A percentile compares a stretch with the other conserved stretches of the same genome.
These are phyloP conservation scores for Fallopia convolvulus DNA, from an alignment of 148 eudicot species.

Conservation along the genomic window DNA sequence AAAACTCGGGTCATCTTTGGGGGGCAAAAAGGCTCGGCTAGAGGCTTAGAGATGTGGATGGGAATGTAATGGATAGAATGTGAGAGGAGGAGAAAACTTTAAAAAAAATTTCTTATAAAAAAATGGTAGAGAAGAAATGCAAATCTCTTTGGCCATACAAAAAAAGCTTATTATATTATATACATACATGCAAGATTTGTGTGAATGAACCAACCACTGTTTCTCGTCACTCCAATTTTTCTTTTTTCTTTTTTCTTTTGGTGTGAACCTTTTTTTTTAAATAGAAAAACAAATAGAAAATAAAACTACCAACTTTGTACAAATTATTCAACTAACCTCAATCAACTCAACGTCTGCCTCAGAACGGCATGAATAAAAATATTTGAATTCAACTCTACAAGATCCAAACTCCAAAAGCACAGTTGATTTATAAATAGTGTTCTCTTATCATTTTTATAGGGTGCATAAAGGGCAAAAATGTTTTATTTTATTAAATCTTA, in stretches of 20 bases:
- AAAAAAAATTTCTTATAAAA: not conserved
- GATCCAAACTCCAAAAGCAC: not conserved
- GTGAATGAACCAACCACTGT: not conserved
- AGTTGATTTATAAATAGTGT: not conserved
- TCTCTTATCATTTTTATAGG: not conserved
- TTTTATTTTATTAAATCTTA: no score
- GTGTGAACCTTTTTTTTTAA: not conserved
- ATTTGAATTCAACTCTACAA: not conserved
- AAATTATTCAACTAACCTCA: not conserved
- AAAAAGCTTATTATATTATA: not conserved
- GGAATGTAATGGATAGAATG: not conserved
- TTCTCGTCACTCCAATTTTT: not conserved
- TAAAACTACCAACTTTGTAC: not conserved
- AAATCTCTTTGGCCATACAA: not conserved
- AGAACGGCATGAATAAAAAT: not conserved
- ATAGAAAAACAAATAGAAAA: not conserved
- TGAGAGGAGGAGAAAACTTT: slow-evolving; percentile 4
- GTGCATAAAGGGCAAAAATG: not conserved
- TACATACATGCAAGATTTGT: slow-evolving; percentile 5
- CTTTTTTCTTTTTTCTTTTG: not conserved
- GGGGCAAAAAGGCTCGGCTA: not conserved
- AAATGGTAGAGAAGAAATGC: not conserved
- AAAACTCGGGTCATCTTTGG: not conserved
- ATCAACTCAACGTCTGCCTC: not conserved
- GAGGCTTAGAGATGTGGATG: not conserved